Conservation (phyloP, 805 yeast species). For the Lipomyces orientalis region DNA sequence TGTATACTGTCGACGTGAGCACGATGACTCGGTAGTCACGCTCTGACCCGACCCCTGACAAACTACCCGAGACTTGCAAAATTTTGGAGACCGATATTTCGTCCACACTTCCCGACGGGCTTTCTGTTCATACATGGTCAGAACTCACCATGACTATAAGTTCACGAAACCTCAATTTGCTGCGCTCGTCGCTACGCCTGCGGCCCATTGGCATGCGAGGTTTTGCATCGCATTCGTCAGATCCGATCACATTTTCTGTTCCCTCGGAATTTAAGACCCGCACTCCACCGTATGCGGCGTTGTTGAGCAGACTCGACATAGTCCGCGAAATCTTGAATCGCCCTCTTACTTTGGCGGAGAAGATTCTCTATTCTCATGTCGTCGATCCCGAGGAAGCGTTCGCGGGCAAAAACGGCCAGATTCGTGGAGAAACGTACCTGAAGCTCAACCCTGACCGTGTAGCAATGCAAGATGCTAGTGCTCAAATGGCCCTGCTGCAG, state of each 20-base stretch:
- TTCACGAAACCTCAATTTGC: neutral
- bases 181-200: neutral
- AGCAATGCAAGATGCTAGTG: slow-evolving; percentile 99
- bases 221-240: slow-evolving; percentile 27
- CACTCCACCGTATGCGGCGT: slow-evolving; percentile 67
- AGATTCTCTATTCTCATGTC: slow-evolving; percentile 91
- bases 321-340: slow-evolving; percentile 70
- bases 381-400: slow-evolving; percentile 80
- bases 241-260: slow-evolving; percentile 42
- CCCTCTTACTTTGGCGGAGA: slow-evolving; percentile 95
- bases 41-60: neutral
- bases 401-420: slow-evolving; percentile 31
- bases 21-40: neutral
- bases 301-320: slow-evolving; percentile 59
- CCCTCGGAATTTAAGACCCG: slow-evolving; percentile 70
- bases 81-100: neutral
- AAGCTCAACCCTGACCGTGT: slow-evolving; percentile 97
- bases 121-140: neutral
- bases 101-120: neutral
- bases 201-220: slow-evolving; percentile 11
- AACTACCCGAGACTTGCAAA: neutral
- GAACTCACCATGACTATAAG: neutral
- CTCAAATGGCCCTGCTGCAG: slow-evolving; percentile 97
- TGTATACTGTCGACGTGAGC: too few species aligned
- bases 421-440: slow-evolving; percentile 86